Conservation (phyloP, 2,329 filamentous ascomycete genomes). For the Nemania sp. region DNA sequence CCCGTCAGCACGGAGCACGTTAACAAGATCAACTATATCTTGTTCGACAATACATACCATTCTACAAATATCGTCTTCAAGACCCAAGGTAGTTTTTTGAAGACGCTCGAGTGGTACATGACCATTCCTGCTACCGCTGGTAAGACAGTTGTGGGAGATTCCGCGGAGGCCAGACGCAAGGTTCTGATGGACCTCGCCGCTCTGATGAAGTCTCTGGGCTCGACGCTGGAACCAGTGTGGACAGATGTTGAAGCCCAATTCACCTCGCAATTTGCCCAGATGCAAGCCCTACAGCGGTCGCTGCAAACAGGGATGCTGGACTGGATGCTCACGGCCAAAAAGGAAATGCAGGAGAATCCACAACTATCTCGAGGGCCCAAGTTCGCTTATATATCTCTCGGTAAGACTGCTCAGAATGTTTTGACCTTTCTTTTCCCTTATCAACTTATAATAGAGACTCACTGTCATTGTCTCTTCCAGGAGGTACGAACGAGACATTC, state of each 20-base stretch:
- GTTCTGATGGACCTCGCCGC: slow-evolving; percentile 12
- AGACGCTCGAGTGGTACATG: slow-evolving; percentile 35
- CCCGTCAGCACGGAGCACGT: slow-evolving; percentile 33
- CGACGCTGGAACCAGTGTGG: slow-evolving; percentile 22
- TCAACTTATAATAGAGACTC: neutral
- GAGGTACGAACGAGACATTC: slow-evolving; percentile 29
- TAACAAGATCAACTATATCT: slow-evolving; percentile 38
- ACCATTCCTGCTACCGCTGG: slow-evolving; percentile 7
- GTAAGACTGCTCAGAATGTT: slow-evolving; percentile 14
- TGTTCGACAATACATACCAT: slow-evolving; percentile 34
- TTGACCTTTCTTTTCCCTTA: too few species aligned
- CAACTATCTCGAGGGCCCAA: neutral
- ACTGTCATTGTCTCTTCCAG: slow-evolving; percentile 16
- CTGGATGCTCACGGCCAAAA: slow-evolving; percentile 6
- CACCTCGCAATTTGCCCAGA: slow-evolving; percentile 3
- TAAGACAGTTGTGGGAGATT: slow-evolving; percentile 23
- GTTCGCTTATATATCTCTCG: slow-evolving; percentile 19
- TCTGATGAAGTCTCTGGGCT: slow-evolving; percentile 25
- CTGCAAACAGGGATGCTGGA: slow-evolving; percentile 3
- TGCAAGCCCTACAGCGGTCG: neutral
- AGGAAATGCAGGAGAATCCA: slow-evolving; percentile 1
- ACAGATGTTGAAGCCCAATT: neutral
- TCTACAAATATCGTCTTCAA: slow-evolving; percentile 37
- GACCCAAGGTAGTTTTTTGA: slow-evolving; percentile 25
- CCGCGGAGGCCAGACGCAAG: slow-evolving; percentile 18